Base-by-base conservation (phyloP, 768 basidiomycete genomes). In the Favolaschia claudopus region DNA sequence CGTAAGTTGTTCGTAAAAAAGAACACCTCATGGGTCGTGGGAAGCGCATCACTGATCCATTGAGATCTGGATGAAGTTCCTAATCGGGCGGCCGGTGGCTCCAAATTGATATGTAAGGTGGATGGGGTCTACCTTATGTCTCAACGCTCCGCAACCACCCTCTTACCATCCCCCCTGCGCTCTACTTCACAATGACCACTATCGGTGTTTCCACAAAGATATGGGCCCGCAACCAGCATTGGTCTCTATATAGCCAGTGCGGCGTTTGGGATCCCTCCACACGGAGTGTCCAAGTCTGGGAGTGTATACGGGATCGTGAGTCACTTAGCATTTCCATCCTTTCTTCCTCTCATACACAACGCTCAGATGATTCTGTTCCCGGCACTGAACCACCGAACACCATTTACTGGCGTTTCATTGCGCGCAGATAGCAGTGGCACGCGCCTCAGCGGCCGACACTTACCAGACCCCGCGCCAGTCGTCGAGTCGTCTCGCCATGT, bases 221-320 rank as follows among this genome's bases (percentile, higher is more conserved):
- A 25, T 64, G 62, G 62, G 58, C 59, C 12, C 46, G 58, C 34
- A 56, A 56, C 53, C 57, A 53, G 37, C 76, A 86, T 71, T 91
- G 89, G 89, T 65, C 79, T 22, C 62, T 86, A 39, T 80, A 83
- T 70, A 84, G 84, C 58, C 89, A 91, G 68, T 91, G 89, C 70
- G 85, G 85, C 52, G 79, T 87, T 14, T 91, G 89, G 89, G 86
- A 91, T 72, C 74, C 83, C 22, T 82, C 80, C 72, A 79, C 84
- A 49, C 82, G 84, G 36, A 85, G 87, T 25, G 89, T 91, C 37
- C 87, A 89, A 54, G 82, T 91, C 52, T 91, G 89, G 89, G 89
- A 91, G 67, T 91, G 89, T 69, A 76, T 90, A 51, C 74, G 78
- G 72, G 82, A 84, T 65, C 89, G 89, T 91, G 73, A 74, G 87